These are phyloP conservation scores for Microsporum ferrugineum DNA, from an alignment of 2,329 filamentous ascomycete species.

Conservation along the genomic window DNA sequence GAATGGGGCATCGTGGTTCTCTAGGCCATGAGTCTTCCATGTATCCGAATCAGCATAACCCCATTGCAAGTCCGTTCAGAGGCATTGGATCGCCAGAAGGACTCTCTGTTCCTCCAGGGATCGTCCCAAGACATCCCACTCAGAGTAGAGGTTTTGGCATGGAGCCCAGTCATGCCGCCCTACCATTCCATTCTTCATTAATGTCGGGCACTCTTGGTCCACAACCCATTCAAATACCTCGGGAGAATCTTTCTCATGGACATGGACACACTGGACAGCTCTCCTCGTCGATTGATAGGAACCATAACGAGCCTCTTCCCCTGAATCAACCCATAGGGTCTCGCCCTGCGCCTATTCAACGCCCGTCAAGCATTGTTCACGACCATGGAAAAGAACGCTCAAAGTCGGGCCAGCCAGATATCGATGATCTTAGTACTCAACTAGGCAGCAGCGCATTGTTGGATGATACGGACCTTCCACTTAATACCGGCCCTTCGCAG, in stretches of 20 bases:
- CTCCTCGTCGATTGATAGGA: constrained; percentile 52
- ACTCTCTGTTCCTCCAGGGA: constrained; percentile 47
- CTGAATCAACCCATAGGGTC: constrained; percentile 59
- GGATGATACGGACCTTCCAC: constrained; percentile 59
- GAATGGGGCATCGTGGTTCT: constrained; percentile 42
- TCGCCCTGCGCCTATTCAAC: constrained; percentile 75
- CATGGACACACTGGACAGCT: constrained; percentile 58
- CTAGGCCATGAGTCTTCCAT: constrained; percentile 44
- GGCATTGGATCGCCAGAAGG: constrained; percentile 41
- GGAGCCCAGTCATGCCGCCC: constrained; percentile 33
- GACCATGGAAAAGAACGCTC: constrained; percentile 35
- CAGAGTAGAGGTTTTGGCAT: constrained; percentile 46
- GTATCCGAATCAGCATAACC: constrained; percentile 42
- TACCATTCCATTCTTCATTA: constrained; percentile 33
- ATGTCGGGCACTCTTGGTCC: constrained; percentile 28
- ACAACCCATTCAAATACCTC: constrained; percentile 19
- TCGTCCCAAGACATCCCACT: constrained; percentile 50
- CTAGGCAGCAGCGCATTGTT: constrained; percentile 84
- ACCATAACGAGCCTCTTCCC: constrained; percentile 47
- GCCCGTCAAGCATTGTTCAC: constrained; percentile 60
- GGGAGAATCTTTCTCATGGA: constrained; percentile 37
- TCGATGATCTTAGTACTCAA: constrained; percentile 65
- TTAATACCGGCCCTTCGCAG: constrained; percentile 39
- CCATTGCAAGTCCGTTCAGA: constrained; percentile 45
- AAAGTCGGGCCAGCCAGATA: constrained; percentile 40